Evolutionary conservation across 257 asterid species (phyloP), one percentile per base, ranked within the genome.

Genomic region (Penstemon davidsonii): DNA sequence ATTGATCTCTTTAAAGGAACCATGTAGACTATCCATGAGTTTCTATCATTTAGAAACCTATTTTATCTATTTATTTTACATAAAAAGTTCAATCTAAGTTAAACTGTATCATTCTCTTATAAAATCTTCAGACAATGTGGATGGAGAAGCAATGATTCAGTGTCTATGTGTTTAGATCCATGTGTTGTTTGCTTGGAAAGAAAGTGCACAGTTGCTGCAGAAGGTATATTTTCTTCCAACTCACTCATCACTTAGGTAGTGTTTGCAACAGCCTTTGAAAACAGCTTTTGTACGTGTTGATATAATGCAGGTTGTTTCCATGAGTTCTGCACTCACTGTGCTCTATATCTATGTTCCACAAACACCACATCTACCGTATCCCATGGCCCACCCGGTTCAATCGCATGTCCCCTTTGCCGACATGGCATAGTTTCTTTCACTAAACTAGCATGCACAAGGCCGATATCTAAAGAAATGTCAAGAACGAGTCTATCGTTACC

Each of bases 141-240:
- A 74, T 90, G 95, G 95, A 80, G 85, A 82, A 64, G 85, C 79
- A 79, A 68, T 9, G 82, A 78, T 66, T 69, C 79, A 13, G 73
- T 68, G 4, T 38, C 80, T 5, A 55, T 85, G 0, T 84, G 90
- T 73, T 68, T 80, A 51, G 97, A 90, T 72, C 97, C 97, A 4
- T 90, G 97, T 60, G 97, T 85, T 55, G 97, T 90, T 81, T 90
- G 97, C 79, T 80, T 90, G 74, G 97, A 90, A 77, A 82, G 95
- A 63, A 80, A 78, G 80, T 90, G 97, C 79, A 79, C 96, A 12
- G 95, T 90, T 70, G 92, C 95, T 56, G 97, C 97, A 60, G 91
- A 86, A 78, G 97, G 97, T 90, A 84, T 37, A 61, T 66, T 33
- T 36, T 43, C 59, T 72, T 40, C 33, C 39, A 59, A 18, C 64